These are phyloP conservation scores for Guyanaporus albipodus DNA, from an alignment of 768 basidiomycete genomes.

Conservation along the genomic window DNA sequence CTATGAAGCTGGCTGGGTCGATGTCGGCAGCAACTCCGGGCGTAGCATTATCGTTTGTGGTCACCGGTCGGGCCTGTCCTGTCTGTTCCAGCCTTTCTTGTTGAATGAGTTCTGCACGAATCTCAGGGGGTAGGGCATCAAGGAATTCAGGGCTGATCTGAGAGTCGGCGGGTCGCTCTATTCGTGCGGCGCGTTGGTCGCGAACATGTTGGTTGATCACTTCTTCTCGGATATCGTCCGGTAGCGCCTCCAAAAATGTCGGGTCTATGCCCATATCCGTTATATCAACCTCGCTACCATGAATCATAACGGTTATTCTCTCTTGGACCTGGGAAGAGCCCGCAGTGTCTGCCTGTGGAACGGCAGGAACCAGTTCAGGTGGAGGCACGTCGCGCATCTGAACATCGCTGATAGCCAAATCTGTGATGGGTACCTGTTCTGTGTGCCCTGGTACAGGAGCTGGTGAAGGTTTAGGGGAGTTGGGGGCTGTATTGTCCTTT, in stretches of 20 bases:
- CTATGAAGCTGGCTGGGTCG: conserved; percentile 88
- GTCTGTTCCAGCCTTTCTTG: conserved; percentile 86
- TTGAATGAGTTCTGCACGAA: conserved; percentile 94
- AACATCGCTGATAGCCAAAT: conserved; percentile 37
- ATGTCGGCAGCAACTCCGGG: conserved; percentile 60
- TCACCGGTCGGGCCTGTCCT: conserved; percentile 41
- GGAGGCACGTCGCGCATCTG: conserved; percentile 45
- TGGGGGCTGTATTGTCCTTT: conserved; percentile 13
- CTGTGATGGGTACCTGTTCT: conserved; percentile 29
- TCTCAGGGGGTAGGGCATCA: conserved; percentile 92
- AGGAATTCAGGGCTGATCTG: conserved; percentile 94
- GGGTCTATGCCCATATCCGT: conserved; percentile 99
- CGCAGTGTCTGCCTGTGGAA: conserved; percentile 15
- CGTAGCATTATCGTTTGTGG: conserved; percentile 26
- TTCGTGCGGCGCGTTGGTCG: conserved; percentile 77
- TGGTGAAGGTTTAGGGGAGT: conserved; percentile 8
- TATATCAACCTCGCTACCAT: conserved; percentile 92
- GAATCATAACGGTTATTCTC: conserved; percentile 85
- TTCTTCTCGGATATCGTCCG: conserved; percentile 98
- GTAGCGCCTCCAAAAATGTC: conserved; percentile 94
- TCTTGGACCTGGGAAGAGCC: conserved; percentile 41
- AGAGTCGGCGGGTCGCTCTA: conserved; percentile 74
- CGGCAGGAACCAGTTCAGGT: conserved; percentile 17
- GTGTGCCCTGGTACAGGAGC: conserved; percentile 9
- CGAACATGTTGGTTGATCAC: conserved; percentile 96